A percentile compares a stretch with the other conserved stretches of the same genome.
These are phyloP conservation scores for Bruguiera sexangula DNA, from an alignment of 345 rosid genomes.

Conservation along the genomic window DNA sequence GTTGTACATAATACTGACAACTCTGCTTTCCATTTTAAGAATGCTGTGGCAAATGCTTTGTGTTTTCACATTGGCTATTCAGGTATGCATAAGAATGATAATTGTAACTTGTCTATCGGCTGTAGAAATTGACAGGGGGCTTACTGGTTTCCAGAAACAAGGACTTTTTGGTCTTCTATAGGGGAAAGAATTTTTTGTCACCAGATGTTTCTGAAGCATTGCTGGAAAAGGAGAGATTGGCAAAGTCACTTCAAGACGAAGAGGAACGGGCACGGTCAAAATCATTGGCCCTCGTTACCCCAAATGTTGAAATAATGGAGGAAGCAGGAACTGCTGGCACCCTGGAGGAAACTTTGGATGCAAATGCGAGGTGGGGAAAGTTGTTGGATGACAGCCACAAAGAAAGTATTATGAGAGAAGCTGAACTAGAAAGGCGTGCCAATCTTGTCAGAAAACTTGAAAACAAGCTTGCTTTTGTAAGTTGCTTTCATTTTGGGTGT, in stretches of 20 bases:
- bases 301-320: conserved; percentile 32
- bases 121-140: conserved; percentile 89
- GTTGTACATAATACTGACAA: background rate
- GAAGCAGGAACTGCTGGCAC: conserved; percentile 66
- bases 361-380: conserved; percentile 74
- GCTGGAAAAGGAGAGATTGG: conserved; percentile 74
- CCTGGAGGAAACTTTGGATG: conserved; percentile 84
- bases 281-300: conserved; percentile 55
- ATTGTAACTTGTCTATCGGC: conserved; percentile 25
- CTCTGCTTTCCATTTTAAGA: background rate
- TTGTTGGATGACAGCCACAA: conserved; percentile 47
- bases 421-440: conserved; percentile 60
- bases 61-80: background rate
- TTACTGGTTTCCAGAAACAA: conserved; percentile 78
- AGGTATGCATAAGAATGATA: conserved; percentile 11
- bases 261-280: conserved; percentile 83
- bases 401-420: conserved; percentile 60
- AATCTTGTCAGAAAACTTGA: conserved; percentile 67
- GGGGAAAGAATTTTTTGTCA: conserved; percentile 85
- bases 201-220: conserved; percentile 70
- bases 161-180: conserved; percentile 87
- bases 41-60: no score
- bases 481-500: conserved; percentile 30
- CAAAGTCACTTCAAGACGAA: conserved; percentile 60
- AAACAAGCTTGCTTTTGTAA: conserved; percentile 66